A percentile compares a stretch with the other conserved stretches of the same genome.
Conservation (phyloP, 805 yeast species). For the Kockiozyma suomiensis region DNA sequence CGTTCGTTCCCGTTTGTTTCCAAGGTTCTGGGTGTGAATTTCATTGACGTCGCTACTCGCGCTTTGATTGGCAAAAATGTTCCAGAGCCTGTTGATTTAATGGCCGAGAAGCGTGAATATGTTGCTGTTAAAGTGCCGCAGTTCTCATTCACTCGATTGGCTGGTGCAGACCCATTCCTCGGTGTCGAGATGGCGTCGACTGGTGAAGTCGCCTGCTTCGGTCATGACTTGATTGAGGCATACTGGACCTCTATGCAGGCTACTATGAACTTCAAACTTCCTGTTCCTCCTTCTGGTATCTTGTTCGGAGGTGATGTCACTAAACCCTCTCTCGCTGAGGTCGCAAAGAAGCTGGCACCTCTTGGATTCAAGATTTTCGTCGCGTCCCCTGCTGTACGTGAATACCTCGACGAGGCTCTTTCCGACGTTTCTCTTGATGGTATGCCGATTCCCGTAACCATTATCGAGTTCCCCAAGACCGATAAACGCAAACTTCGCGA, state of each 20-base stretch:
- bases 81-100: slow-evolving; percentile 80
- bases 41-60: slow-evolving; percentile 90
- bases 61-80: slow-evolving; percentile 73
- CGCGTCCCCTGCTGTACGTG: slow-evolving; percentile 71
- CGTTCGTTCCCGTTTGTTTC: slow-evolving; percentile 99
- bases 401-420: slow-evolving; percentile 60
- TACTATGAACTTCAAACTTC: slow-evolving; percentile 95
- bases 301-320: slow-evolving; percentile 92
- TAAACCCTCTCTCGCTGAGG: slow-evolving; percentile 68
- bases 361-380: slow-evolving; percentile 82
- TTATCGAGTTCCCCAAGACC: slow-evolving; percentile 87
- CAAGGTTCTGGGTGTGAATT: slow-evolving; percentile 91
- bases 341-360: slow-evolving; percentile 67
- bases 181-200: slow-evolving; percentile 99
- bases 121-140: slow-evolving; percentile 99
- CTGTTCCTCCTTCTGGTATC: slow-evolving; percentile 85
- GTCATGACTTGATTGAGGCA: slow-evolving; percentile 80
- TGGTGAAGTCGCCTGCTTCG: slow-evolving; percentile 98
- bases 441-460: slow-evolving; percentile 51
- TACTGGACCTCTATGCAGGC: slow-evolving; percentile 98
- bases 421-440: slow-evolving; percentile 43
- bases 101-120: slow-evolving; percentile 68
- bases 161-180: slow-evolving; percentile 98
- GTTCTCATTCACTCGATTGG: slow-evolving; percentile 95
- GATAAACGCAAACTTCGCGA: slow-evolving; percentile 94